phyloP scores from a whole-genome alignment of 1,284 basidiomycete species.

The Sphagnurus paluster region DNA sequence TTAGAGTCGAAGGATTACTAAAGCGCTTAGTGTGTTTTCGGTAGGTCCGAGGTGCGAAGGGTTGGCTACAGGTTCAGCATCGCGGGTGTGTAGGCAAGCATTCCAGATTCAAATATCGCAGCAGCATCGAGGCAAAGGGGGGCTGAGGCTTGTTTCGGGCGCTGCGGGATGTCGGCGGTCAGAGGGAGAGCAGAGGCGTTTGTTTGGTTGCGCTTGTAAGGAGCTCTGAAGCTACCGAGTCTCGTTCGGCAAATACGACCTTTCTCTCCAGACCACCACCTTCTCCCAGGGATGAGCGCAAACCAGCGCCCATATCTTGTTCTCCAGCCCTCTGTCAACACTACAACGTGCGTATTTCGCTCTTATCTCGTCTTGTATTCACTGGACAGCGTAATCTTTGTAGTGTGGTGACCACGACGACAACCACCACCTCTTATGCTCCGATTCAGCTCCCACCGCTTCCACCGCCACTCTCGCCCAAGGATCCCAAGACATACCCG shows the following conservation, averaged over 20 bases:
- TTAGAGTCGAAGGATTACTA: too few relatives aligned
- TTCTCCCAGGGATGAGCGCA: constrained; percentile 46
- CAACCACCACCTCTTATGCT: constrained; percentile 80
- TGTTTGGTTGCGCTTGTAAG: constrained; percentile 18
- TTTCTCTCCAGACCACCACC: constrained; percentile 13
- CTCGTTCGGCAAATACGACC: constrained; percentile 1
- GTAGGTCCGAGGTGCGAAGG: too few relatives aligned
- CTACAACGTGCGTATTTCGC: constrained; percentile 60
- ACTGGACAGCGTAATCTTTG: constrained; percentile 5
- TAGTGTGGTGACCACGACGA: constrained; percentile 85
- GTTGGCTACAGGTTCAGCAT: too few relatives aligned
- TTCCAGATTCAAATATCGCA: too few relatives aligned
- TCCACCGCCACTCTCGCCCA: constrained; percentile 67
- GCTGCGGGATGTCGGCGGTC: background rate
- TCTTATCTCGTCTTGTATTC: background rate
- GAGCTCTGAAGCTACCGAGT: background rate
- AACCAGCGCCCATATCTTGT: constrained; percentile 61
- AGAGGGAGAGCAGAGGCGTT: constrained; percentile 1
- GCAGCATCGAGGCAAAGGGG: background rate
- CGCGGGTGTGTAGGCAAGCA: too few relatives aligned
- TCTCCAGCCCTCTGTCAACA: constrained; percentile 75
- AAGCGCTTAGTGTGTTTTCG: too few relatives aligned
- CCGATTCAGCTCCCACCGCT: constrained; percentile 75
- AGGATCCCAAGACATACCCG: constrained; percentile 76
- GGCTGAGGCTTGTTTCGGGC: too few relatives aligned